Percentiles rank a stretch among this genome's conserved stretches.
These are phyloP conservation scores for Nyssa sinensis DNA, from an alignment of 148 eudicot species.

Conservation along the genomic window DNA sequence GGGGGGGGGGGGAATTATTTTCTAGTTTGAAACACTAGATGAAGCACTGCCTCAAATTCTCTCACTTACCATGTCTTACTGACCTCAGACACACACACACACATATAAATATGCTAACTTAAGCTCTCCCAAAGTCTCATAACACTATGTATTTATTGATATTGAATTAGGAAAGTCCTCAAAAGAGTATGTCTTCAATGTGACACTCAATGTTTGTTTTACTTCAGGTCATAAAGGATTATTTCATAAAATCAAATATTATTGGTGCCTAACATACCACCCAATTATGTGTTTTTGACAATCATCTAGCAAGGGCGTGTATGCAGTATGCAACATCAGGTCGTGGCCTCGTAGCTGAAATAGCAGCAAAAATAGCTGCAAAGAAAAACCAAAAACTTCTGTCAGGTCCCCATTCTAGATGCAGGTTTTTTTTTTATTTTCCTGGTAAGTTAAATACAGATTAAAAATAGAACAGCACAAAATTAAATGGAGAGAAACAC, in stretches of 20 bases:
- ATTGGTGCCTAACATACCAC: constrained; percentile 51
- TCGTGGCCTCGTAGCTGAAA: constrained; percentile 86
- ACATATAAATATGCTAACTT: no score
- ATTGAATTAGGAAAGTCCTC: background rate
- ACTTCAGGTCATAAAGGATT: background rate
- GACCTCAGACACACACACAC: no score
- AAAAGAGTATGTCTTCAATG: no score
- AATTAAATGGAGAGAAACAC: background rate
- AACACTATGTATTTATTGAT: no score
- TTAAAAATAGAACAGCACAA: background rate
- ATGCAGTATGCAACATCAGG: constrained; percentile 98
- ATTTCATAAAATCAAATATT: background rate
- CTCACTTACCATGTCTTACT: no score
- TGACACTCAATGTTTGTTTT: background rate
- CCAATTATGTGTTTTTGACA: constrained; percentile 92
- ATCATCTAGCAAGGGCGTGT: constrained; percentile 83
- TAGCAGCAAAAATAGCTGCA: constrained; percentile 82
- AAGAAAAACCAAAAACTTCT: constrained; percentile 9
- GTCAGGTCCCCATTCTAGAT: constrained; percentile 12
- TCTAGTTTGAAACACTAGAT: no score
- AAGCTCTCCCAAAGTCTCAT: no score
- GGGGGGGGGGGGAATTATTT: no score
- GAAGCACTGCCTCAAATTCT: no score
- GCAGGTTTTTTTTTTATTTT: no score
- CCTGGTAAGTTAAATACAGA: no score